Evolutionary conservation across 495 filamentous ascomycete genomes (phyloP), one percentile per base, ranked within the genome.

Genomic region (Beverwykella pulmonaria): DNA sequence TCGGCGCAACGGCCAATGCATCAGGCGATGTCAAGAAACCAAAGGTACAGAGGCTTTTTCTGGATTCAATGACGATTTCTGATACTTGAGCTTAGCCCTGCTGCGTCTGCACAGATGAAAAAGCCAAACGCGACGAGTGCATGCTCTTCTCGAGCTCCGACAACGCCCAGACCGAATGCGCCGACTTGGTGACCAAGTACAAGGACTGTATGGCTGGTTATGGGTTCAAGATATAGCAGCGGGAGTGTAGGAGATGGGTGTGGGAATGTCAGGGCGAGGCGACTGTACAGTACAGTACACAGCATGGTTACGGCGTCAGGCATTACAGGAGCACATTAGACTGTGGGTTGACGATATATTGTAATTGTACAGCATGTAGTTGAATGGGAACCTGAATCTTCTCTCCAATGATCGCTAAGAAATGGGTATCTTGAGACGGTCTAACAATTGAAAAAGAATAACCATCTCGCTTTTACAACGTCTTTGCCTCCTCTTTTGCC

Each of bases 41-140:
- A 60, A 87, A 87, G 81, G 85, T 87, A 76, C 30, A 32, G 10
- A 19, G 53, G 9, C 26, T 19, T 39, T 20, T 3, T 41, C 29
- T 8, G 4, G 3, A 25, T 44, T 54, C 25, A 15, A 44, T 27
- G 1, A 15, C 6, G 19, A 26, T 14, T 1, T 6, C 39, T 64
- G 52, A 56, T 19, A 19, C 8, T 48, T 55, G 0, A 2, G 27
- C 5, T 57, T 74, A 97, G 92, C 92, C 92, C 34, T 97, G 92
- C 85, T 97, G 93, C 77, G 94, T 98, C 22, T 98, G 94, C 86
- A 97, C 93, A 73, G 84, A 91, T 49, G 94, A 98, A 78, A 98
- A 98, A 77, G 83, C 90, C 62, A 79, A 82, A 64, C 91, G 94
- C 64, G 94, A 98, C 78, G 94, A 98, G 79, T 98, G 94, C 82